Evolutionary conservation across 169 alveolate species (phyloP), one percentile per base, ranked within the genome.

Genomic region (Cryptosporidium ryanae): DNA sequence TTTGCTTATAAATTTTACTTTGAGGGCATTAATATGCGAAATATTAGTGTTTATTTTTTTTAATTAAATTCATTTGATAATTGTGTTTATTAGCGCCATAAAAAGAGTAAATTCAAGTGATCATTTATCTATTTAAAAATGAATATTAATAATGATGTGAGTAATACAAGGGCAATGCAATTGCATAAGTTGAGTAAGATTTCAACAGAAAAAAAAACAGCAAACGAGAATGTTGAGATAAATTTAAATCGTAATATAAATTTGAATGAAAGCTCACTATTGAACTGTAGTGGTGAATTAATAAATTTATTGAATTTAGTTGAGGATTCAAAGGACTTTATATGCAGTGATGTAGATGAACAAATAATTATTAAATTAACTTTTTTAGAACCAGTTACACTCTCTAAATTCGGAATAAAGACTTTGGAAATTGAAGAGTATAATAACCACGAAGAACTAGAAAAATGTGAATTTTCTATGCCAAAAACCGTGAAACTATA

Each of bases 141-240:
- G 87, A 76, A 76, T 59, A 76, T 76, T 57, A 61, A 76, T 46
- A 76, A 61, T 76, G 87, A 76, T 48, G 87, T 71, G 59, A 76
- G 68, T 38, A 76, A 76, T 38, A 76, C 87, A 3, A 76, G 87
- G 50, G 68, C 68, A 44, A 76, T 76, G 87, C 87, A 76, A 59
- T 65, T 76, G 23, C 87, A 76, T 23, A 59, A 64, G 3, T 23
- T 76, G 48, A 76, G 38, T 23, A 76, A 76, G 38, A 54, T 31
- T 18, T 55, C 12, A 25, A 59, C 8, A 25, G 87, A 76, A 23
- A 68, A 68, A 65, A 76, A 31, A 34, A 29, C 0, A 18, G 65
- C 55, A 38, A 50, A 27, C 18, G 71, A 76, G 13, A 13, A 21
- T 7, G 25, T 46, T 25, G 87, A 76, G 38, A 61, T 76, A 43